Conservation (phyloP, 441 rosid genomes). For the Sinapis alba region DNA sequence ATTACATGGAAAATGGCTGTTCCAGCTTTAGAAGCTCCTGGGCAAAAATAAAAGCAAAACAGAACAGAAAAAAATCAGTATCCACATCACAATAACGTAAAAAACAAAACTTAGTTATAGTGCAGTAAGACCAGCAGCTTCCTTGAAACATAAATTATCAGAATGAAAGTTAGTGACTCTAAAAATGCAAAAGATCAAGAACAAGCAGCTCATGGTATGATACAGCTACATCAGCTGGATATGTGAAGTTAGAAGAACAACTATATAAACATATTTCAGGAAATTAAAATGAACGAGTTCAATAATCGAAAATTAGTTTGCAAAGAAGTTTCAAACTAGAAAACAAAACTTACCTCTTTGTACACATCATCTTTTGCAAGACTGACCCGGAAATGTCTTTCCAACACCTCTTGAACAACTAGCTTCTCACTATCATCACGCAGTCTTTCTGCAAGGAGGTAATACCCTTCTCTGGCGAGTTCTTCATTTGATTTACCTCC, state of each 20-base stretch:
- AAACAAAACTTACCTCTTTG: constrained; percentile 53
- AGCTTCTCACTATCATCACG: constrained; percentile 85
- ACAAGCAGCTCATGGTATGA: constrained; percentile 11
- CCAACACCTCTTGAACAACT: constrained; percentile 82
- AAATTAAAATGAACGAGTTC: constrained; percentile 15
- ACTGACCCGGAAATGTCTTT: constrained; percentile 66
- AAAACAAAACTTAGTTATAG: constrained; percentile 10
- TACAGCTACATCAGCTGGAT: not conserved
- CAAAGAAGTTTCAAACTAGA: not conserved
- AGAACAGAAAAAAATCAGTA: constrained; percentile 4
- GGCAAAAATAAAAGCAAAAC: not conserved
- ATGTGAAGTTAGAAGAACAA: constrained; percentile 14
- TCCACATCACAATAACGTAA: not conserved
- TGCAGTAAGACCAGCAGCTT: constrained; percentile 22
- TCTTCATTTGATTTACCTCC: constrained; percentile 73
- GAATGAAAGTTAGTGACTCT: constrained; percentile 14
- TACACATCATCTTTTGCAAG: constrained; percentile 73
- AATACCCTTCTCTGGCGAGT: constrained; percentile 94
- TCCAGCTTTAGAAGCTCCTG: constrained; percentile 60
- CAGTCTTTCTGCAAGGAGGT: constrained; percentile 93
- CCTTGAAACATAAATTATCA: constrained; percentile 6
- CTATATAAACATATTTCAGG: constrained; percentile 7
- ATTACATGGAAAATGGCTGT: constrained; percentile 49
- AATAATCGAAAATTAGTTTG: not conserved
- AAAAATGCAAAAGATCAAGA: constrained; percentile 5